Evolutionary conservation across 2,329 filamentous ascomycete genomes (phyloP).

Genomic region (Sporothrix pallida): DNA sequence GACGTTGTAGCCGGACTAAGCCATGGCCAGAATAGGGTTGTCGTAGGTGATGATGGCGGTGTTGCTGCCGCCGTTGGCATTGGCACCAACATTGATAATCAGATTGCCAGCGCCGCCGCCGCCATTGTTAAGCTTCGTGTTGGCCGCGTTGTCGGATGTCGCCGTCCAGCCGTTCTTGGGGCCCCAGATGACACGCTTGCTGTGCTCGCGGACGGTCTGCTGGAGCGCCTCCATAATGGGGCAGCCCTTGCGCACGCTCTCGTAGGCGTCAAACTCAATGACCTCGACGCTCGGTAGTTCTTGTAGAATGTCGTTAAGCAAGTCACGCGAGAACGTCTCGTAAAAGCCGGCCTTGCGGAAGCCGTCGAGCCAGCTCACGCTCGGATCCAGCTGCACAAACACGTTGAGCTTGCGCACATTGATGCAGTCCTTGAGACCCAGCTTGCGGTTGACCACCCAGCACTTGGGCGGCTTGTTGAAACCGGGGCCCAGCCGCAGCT

Average conservation of each 20-base stretch:
- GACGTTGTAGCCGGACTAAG: background rate
- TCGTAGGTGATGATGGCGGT: slow-evolving; percentile 5
- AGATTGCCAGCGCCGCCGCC: background rate
- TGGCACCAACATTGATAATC: slow-evolving; percentile 1
- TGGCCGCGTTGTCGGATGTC: slow-evolving; percentile 28
- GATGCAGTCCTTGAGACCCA: slow-evolving; percentile 68
- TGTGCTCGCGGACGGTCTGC: slow-evolving; percentile 54
- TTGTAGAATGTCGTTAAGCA: slow-evolving; percentile 63
- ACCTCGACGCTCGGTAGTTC: slow-evolving; percentile 61
- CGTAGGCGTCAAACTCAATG: slow-evolving; percentile 73
- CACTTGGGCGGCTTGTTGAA: slow-evolving; percentile 72
- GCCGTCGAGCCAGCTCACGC: slow-evolving; percentile 68
- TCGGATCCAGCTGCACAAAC: slow-evolving; percentile 75
- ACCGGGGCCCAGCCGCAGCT: slow-evolving; percentile 74
- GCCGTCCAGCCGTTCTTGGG: slow-evolving; percentile 67
- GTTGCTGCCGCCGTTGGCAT: background rate
- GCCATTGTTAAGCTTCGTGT: background rate
- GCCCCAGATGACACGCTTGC: slow-evolving; percentile 68
- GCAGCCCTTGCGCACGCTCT: slow-evolving; percentile 67
- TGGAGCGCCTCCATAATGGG: slow-evolving; percentile 68
- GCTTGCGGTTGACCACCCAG: slow-evolving; percentile 69
- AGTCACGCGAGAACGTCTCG: slow-evolving; percentile 65
- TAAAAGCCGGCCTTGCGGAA: slow-evolving; percentile 74
- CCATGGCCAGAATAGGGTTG: slow-evolving; percentile 6
- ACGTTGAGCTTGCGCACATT: slow-evolving; percentile 66